phyloP scores from a whole-genome alignment of 495 filamentous ascomycete genomes.

The Penicillium paxilli region DNA sequence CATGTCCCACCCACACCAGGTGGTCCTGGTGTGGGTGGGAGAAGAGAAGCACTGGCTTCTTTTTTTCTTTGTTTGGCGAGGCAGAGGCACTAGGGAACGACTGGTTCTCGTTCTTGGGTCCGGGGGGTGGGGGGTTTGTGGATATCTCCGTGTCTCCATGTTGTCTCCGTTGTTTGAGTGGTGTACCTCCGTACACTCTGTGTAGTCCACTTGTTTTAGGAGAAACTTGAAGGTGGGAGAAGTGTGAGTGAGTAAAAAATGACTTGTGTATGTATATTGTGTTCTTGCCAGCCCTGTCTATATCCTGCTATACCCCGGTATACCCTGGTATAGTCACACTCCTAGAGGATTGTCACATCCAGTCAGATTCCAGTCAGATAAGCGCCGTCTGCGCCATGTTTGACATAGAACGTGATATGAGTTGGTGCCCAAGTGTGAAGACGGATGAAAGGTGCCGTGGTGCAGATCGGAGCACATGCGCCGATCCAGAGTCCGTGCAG shows the following conservation, averaged over 20 bases:
- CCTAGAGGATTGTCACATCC: too few relatives aligned
- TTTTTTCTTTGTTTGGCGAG: not conserved
- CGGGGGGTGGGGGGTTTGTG: not conserved
- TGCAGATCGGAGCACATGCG: conserved; percentile 1
- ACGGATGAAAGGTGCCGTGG: not conserved
- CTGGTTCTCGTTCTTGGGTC: not conserved
- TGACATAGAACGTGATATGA: conserved; percentile 16
- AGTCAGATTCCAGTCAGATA: too few relatives aligned
- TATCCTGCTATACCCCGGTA: too few relatives aligned
- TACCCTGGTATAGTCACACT: too few relatives aligned
- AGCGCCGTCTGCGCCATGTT: conserved; percentile 24
- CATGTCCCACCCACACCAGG: too few relatives aligned
- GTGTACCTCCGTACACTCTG: too few relatives aligned
- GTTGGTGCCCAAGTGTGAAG: conserved; percentile 5
- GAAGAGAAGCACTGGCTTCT: too few relatives aligned
- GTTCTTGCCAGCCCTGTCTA: too few relatives aligned
- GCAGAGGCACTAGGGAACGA: not conserved
- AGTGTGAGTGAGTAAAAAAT: too few relatives aligned
- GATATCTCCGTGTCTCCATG: not conserved
- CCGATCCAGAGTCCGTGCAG: not conserved
- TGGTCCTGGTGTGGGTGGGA: too few relatives aligned
- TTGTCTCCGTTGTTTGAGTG: not conserved
- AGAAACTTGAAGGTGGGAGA: too few relatives aligned
- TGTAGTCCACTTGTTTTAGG: not conserved
- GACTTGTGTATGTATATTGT: too few relatives aligned